A percentile compares a stretch with the other conserved stretches of the same genome.
These are phyloP conservation scores for Solanum clarkiae DNA, from an alignment of 257 asterid genomes.

Conservation along the genomic window DNA sequence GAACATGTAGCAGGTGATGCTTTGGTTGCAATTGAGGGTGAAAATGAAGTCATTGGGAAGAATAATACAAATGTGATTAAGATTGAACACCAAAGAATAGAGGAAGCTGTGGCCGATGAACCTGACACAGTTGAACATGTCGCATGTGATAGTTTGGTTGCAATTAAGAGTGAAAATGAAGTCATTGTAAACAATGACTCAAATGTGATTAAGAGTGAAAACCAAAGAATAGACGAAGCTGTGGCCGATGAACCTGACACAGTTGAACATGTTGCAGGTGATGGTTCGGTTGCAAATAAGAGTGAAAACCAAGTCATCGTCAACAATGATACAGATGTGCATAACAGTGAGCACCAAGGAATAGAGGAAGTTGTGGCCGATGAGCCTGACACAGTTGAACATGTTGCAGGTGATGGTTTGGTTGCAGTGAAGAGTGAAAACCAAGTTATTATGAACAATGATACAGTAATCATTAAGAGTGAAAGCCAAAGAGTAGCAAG, in stretches of 20 bases:
- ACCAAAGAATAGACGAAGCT: slow-evolving; percentile 5
- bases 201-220: background rate
- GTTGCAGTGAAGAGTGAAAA: background rate
- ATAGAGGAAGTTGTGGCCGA: slow-evolving; percentile 2
- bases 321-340: background rate
- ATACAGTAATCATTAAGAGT: background rate
- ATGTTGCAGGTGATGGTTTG: slow-evolving; percentile 5
- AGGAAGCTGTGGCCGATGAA: background rate
- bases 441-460: slow-evolving; percentile 1
- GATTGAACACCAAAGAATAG: background rate
- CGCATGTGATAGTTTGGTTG: slow-evolving; percentile 2
- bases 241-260: slow-evolving; percentile 9
- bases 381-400: slow-evolving; percentile 8
- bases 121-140: slow-evolving; percentile 10
- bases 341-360: background rate
- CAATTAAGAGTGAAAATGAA: background rate
- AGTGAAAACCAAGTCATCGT: background rate
- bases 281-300: slow-evolving; percentile 1
- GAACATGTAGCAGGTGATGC: background rate
- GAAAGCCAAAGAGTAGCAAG: background rate
- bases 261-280: slow-evolving; percentile 2
- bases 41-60: slow-evolving; percentile 2
- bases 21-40: background rate
- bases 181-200: background rate
- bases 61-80: background rate